Base-by-base conservation (phyloP, 2,329 filamentous ascomycete species). In the Chrysosporium keratinophilum region DNA sequence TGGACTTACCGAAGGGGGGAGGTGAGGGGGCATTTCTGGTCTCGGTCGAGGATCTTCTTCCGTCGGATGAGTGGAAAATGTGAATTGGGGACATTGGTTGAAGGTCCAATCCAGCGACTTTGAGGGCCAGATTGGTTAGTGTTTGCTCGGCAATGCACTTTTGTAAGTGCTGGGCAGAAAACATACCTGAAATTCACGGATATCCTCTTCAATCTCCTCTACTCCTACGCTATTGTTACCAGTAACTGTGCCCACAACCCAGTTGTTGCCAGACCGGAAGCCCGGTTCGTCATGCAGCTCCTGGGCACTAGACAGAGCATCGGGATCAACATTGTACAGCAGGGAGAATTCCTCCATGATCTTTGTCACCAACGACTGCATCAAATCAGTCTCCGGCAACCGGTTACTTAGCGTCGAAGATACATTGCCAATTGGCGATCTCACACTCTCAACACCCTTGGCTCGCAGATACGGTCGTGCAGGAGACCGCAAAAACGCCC, bases 371-470 rank as follows among this genome's bases (percentile, higher is more conserved):
- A 70, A 65, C 39, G 68, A 67, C 44, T 77, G 69, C 42, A 73
- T 70, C 54, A 77, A 76, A 35, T 81, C 74, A 1, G 64, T 64
- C 17, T 61, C 53, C 47, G 73, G 69, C 42, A 78, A 77, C 23
- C 23, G 23, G 35, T 69, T 63, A 14, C 67, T 62, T 37, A 76
- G 70, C 12, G 66, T 71, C 0, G 88, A 67, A 2, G 81, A 79
- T 1, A 95, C 82, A 69, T 97, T 98, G 6, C 80, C 78, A 10
- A 97, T 84, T 0, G 83, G 81, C 46, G 88, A 95, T 57, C 87
- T 83, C 42, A 97, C 89, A 66, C 91, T 97, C 62, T 93, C 88
- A 0, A 96, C 90, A 0, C 93, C 93, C 56, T 85, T 83, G 0
- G 88, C 87, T 57, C 81, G 81, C 63, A 97, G 84, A 64, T 81